Base-by-base conservation (phyloP, 495 filamentous ascomycete species). In the Xylona heveae region DNA sequence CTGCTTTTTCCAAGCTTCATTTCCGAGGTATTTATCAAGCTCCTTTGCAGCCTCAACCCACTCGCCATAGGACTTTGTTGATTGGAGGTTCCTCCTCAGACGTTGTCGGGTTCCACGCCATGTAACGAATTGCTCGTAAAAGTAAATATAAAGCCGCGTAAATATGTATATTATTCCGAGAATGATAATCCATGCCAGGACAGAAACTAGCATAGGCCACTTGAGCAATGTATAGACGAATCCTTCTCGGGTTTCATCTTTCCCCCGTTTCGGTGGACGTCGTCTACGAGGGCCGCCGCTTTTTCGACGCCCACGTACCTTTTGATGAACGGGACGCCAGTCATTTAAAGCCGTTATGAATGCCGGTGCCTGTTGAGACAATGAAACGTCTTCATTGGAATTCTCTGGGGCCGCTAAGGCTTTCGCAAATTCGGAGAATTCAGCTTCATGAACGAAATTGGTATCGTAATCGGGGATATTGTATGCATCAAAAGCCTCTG, bases 161-260 rank as follows among this genome's bases (percentile, higher is more conserved):
- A 76, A 47, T 10, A 78, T 47, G 54, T 97, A 95, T 22, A 65
- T 55, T n/a, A 70, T 47, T 26, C 66, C 59, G 18, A 72, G 58
- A 6, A 77, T 64, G 0, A 66, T 29, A 31, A 97, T 68, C 82
- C 83, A 95, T 8, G 71, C 64, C 27, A 73, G 60, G 0, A 93
- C 83, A 19, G 73, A 54, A 12, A 78, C 42, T 19, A 97, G 55
- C 37, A 97, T 64, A 4, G 88, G 90, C 80, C 83, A 94, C 49
- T 93, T 91, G 28, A 92, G 55, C 17, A 95, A 45, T 1, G 62
- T 64, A 49, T 97, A 95, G 9, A 90, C 62, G 42, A 84, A 80
- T 0, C 88, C 88, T 53, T 97, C 88, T 30, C 88, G 59, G 2
- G 85, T 94, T 52, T 97, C 88, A 48, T 97, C 88, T 38, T 69